Base-by-base conservation (phyloP, 2,329 filamentous ascomycete species). In the Pseudogymnoascus sp. region DNA sequence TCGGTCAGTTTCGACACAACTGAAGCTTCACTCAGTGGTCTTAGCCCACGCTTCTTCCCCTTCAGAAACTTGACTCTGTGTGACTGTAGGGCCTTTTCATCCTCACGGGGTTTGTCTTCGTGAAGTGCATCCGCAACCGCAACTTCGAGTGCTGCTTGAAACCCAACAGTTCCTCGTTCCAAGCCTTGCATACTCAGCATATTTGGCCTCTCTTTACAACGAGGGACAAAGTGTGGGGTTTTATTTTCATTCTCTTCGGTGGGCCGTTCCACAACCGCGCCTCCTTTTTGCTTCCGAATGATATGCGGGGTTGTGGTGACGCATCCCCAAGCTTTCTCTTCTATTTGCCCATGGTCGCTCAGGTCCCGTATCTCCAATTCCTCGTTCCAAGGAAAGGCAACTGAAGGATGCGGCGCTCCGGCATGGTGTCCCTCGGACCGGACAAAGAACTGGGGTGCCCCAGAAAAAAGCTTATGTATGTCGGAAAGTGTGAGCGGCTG, bases 111-210 rank as follows among this genome's bases (percentile, higher is more conserved):
- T 65, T 85, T 83, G 66, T 85, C 80, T 66, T 86, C 84, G 64
- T 84, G 79, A 9, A 89, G 78, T 7, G 82, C 80, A 72, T 91
- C 88, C 19, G 85, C 82, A 14, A 85, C 82, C 22, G 81, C 78
- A 36, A 89, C 72, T 70, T 90, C 86, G 36, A 90, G 76, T 6
- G 87, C 88, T 22, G 87, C 84, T 67, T 84, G 81, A 71, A 85
- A 89, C 61, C 88, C 88, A 70, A 89, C 79, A 16, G 86, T 88
- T 42, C 88, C 88, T 71, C 86, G 86, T 71, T 91, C 88, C 33
- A 88, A 74, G 2, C 87, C 88, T 66, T 88, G 84, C 77, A 87
- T 85, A 76, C 85, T 88, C 64, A 90, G 78, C 87, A 90, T 90
- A 71, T 82, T 88, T 41, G 88, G 88, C 28, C 70, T 66, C 62